Evolutionary conservation across 139 green algal species (phyloP).

Genomic region (Chlamydomonas applanata): DNA sequence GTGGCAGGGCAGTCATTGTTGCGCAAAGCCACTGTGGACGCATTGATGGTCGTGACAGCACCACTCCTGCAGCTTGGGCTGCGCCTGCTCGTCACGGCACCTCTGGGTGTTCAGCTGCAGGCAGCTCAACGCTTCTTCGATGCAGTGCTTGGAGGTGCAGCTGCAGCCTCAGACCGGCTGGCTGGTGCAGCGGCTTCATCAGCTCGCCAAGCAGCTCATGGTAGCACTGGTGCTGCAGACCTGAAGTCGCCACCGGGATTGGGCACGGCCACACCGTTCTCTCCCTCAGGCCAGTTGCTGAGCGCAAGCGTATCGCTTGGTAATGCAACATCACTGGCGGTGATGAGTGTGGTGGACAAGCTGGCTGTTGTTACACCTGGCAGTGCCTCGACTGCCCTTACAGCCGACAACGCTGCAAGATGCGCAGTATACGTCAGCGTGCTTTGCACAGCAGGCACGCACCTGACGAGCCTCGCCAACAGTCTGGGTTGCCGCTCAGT

Average conservation of each 20-base stretch:
- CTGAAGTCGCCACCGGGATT: too few relatives aligned
- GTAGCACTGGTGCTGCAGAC: neutral
- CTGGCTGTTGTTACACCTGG: too few relatives aligned
- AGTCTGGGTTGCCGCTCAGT: neutral
- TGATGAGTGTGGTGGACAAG: too few relatives aligned
- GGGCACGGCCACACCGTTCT: neutral
- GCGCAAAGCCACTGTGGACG: neutral
- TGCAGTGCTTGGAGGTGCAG: neutral
- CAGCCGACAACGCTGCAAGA: too few relatives aligned
- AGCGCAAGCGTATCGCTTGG: neutral
- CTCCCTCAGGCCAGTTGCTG: neutral
- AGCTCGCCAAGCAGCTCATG: neutral
- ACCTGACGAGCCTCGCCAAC: neutral
- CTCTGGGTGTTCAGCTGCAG: neutral
- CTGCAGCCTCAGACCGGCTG: neutral
- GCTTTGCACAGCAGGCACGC: too few relatives aligned
- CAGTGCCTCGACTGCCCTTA: too few relatives aligned
- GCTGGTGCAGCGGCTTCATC: neutral
- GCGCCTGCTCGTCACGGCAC: conserved; percentile 19
- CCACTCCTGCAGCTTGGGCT: conserved; percentile 19
- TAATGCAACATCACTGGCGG: neutral
- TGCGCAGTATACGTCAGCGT: too few relatives aligned
- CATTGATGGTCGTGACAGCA: neutral
- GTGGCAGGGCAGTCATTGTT: conserved; percentile 22
- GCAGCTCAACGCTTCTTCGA: conserved; percentile 25